Evolutionary conservation across 345 rosid genomes (phyloP), one percentile per base, ranked within the genome.

Genomic region (Syzygium aromaticum): DNA sequence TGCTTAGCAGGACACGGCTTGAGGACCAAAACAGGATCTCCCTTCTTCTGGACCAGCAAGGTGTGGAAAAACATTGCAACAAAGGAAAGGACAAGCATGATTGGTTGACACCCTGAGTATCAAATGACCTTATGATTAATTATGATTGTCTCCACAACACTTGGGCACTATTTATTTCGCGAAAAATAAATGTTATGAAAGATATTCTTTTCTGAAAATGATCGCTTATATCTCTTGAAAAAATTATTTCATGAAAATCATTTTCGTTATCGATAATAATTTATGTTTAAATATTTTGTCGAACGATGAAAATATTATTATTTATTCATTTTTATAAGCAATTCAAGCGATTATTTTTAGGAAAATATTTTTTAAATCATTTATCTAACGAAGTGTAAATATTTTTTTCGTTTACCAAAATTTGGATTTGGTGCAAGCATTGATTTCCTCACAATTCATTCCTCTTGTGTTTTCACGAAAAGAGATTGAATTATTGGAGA

Each of bases 161-260:
- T 64, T 8, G 14, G 38, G 16, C 14, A 13, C 17, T 33, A n/a
- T n/a, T 61, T n/a, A 14, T 61, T 61, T 61, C 1, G 0, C 4
- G 0, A 61, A n/a, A 13, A 61, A 1, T 12, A 13, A 61, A 61
- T 59, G 19, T 13, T 15, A n/a, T 0, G 4, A 1, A n/a, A n/a
- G 7, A 13, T 13, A 5, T 6, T 6, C 28, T n/a, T n/a, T 61
- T 14, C 0, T n/a, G 0, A n/a, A 16, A 3, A 13, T n/a, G 4
- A n/a, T n/a, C 15, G 9, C 73, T n/a, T n/a, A n/a, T 27, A 59
- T 11, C 3, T 1, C 30, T 59, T 59, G 5, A 14, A 13, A 30
- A 12, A n/a, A 15, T 61, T n/a, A 61, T 7, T n/a, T 5, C n/a
- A 6, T 61, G 19, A 3, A 3, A 12, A 61, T 12, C 13, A 3